These are phyloP conservation scores for Linnemannia zychae DNA, from an alignment of 192 early-diverging fungal species.

Conservation along the genomic window DNA sequence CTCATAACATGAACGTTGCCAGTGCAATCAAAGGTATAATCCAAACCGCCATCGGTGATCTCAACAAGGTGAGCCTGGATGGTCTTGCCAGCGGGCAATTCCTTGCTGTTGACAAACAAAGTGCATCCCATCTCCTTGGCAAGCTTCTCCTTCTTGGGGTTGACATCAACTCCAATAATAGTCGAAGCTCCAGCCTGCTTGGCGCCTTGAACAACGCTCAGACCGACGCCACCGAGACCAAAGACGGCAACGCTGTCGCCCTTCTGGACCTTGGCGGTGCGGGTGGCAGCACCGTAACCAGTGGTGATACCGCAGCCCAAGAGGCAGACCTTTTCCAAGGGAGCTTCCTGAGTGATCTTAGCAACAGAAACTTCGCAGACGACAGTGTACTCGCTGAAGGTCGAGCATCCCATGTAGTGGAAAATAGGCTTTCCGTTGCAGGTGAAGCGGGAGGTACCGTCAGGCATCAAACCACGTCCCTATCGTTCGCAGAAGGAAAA, in stretches of 20 bases:
- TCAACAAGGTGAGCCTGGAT: constrained; percentile 81
- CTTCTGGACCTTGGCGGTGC: constrained; percentile 91
- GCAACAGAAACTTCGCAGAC: constrained; percentile 92
- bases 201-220: constrained; percentile 92
- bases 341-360: constrained; percentile 84
- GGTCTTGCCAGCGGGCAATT: constrained; percentile 44
- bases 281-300: constrained; percentile 93
- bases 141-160: constrained; percentile 88
- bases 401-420: constrained; percentile 98
- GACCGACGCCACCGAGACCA: constrained; percentile 94
- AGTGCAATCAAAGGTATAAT: constrained; percentile 97
- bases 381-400: constrained; percentile 97
- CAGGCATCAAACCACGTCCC: constrained; percentile 96
- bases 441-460: constrained; percentile 90
- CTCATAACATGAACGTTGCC: constrained; percentile 95
- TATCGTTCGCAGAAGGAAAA: constrained; percentile 20
- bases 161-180: constrained; percentile 94
- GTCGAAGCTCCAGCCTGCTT: constrained; percentile 71
- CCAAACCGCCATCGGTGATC: constrained; percentile 94
- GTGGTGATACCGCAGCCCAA: constrained; percentile 98
- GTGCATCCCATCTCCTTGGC: constrained; percentile 65
- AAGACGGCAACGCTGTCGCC: constrained; percentile 90
- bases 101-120: constrained; percentile 35
- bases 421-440: constrained; percentile 90
- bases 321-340: constrained; percentile 89